A percentile compares a stretch with the other conserved stretches of the same genome.
These are phyloP conservation scores for Trichoderma oligosporum DNA, from an alignment of 2,329 filamentous ascomycete species.

Conservation along the genomic window DNA sequence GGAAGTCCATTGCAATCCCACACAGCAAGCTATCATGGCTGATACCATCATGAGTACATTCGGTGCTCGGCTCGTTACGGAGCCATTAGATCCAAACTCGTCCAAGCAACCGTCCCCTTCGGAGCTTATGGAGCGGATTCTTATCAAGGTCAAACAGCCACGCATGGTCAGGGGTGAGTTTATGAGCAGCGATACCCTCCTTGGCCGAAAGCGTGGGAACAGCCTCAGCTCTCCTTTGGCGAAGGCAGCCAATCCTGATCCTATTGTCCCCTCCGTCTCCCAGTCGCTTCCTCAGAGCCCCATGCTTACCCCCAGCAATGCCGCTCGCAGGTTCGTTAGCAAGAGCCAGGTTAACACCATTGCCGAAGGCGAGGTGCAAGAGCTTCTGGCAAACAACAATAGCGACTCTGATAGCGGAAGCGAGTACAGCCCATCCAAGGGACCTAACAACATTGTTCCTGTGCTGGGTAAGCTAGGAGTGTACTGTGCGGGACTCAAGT, in stretches of 20 bases:
- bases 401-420: constrained; percentile 76
- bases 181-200: constrained; percentile 28
- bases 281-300: constrained; percentile 54
- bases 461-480: constrained; percentile 83
- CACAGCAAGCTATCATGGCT: constrained; percentile 85
- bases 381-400: constrained; percentile 49
- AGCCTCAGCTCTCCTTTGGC: constrained; percentile 68
- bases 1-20: constrained; percentile 83
- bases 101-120: constrained; percentile 77
- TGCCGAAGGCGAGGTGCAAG: constrained; percentile 54
- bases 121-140: constrained; percentile 74
- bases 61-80: constrained; percentile 70
- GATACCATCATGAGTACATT: constrained; percentile 84
- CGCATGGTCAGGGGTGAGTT: constrained; percentile 40
- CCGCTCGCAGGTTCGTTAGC: constrained; percentile 45
- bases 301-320: constrained; percentile 47
- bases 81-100: constrained; percentile 66
- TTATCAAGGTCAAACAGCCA: constrained; percentile 92
- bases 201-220: constrained; percentile 54
- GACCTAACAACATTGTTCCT: constrained; percentile 80
- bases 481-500: constrained; percentile 71
- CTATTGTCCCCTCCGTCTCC: constrained; percentile 44
- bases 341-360: constrained; percentile 57
- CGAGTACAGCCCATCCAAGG: constrained; percentile 53
- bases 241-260: constrained; percentile 60